Base-by-base conservation (phyloP, 441 rosid species). In the Bruguiera hainesii region DNA sequence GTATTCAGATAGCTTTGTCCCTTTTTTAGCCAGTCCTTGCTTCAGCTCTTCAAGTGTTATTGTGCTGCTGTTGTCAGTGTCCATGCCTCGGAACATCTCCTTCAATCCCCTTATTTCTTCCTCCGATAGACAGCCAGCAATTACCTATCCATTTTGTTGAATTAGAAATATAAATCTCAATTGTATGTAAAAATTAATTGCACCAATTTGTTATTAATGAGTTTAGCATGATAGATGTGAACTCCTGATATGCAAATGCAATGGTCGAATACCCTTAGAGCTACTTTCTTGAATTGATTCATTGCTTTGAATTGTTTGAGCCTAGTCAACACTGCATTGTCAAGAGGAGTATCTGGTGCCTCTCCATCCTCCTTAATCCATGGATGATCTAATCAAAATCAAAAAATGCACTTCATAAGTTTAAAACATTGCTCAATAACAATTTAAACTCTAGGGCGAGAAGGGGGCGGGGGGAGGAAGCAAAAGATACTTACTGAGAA, bases 341-440 rank as follows among this genome's bases (percentile, higher is more conserved):
- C 95, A 64, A 90, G 93, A 76, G 95, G 97, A 71, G 86, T 87
- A 72, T 90, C 97, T 28, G 97, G 97, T 63, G 97, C 97, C 63
- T 90, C 97, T 79, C 97, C 97, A 62, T 84, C 97, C 82, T 85
- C 97, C 86, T 90, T 87, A 61, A 90, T 88, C 97, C 97, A 90
- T 66, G 97, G 89, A 77, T 90, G 97, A 69, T 78, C 97, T 90
- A 33, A 56, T 30, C 1, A 60, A 39, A 56, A 56, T 20, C 20
- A 21, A 42, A 29, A 52, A 35, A 16, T 49, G 9, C 1, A 25
- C 13, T 37, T 2, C 25, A 15, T 56, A 7, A 70, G 4, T 13
- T 42, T 42, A 42, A 42, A 30, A 31, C 18, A 37, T 23, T 5
- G 15, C 7, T 18, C 6, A 1, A 19, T 18, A 26, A 20, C 11